A percentile compares a stretch with the other conserved stretches of the same genome.
Evolutionary conservation across 345 rosid genomes (phyloP).

Genomic region (Bruguiera sexangula): DNA sequence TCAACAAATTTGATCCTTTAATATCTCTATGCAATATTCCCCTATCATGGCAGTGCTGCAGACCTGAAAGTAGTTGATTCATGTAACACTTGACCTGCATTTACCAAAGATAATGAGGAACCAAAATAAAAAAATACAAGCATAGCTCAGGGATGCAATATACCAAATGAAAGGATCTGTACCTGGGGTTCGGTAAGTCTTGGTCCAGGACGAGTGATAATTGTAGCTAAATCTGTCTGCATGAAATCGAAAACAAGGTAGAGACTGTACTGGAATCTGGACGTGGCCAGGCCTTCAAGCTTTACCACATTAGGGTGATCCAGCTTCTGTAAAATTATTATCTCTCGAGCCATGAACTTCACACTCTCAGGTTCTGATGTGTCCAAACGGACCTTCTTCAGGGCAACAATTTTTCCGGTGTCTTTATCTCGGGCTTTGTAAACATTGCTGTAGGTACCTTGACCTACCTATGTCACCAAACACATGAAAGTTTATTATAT

Average conservation of each 20-base stretch:
- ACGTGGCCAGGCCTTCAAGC: constrained; percentile 68
- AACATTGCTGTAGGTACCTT: constrained; percentile 70
- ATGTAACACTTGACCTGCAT: constrained; percentile 59
- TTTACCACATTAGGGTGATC: constrained; percentile 71
- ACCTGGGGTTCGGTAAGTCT: constrained; percentile 65
- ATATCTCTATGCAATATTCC: constrained; percentile 60
- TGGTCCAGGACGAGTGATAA: constrained; percentile 44
- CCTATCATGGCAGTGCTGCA: constrained; percentile 56
- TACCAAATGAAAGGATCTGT: too few species aligned
- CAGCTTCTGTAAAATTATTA: constrained; percentile 51
- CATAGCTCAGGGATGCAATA: too few species aligned
- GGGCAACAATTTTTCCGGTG: constrained; percentile 69
- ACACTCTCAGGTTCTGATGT: constrained; percentile 68
- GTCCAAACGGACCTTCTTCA: constrained; percentile 73
- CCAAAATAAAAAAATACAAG: neutral
- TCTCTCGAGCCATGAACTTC: constrained; percentile 72
- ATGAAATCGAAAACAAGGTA: constrained; percentile 69
- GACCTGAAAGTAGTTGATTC: constrained; percentile 56
- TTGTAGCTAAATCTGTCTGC: constrained; percentile 47
- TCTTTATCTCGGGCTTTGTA: constrained; percentile 68
- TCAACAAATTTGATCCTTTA: constrained; percentile 57
- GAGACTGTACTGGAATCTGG: constrained; percentile 65
- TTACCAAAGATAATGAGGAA: neutral
- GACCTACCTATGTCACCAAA: constrained; percentile 42
- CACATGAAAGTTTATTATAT: too few species aligned